Conservation (phyloP, 2,329 filamentous ascomycete genomes). For the Neofusicoccum sp. region DNA sequence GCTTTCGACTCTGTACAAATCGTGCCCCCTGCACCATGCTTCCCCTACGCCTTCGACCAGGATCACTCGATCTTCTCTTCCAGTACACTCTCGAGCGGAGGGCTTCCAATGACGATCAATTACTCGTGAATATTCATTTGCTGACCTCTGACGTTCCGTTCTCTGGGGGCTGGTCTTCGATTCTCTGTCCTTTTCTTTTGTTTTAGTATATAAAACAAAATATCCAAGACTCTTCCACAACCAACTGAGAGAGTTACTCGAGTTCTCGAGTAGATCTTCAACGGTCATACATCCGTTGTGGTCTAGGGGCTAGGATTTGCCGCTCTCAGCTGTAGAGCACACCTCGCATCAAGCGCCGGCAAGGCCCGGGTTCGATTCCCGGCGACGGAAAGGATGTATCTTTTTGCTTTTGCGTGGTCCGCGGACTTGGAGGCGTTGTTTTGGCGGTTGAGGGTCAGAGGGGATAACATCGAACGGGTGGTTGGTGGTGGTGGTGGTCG, state of each 20-base stretch:
- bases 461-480: not conserved
- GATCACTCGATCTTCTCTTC: too few relatives aligned
- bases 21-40: too few relatives aligned
- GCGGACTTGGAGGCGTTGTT: not conserved
- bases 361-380: conserved; percentile 16
- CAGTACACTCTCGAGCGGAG: too few relatives aligned
- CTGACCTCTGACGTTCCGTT: too few relatives aligned
- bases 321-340: conserved; percentile 3
- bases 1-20: too few relatives aligned
- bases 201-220: not conserved
- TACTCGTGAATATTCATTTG: too few relatives aligned
- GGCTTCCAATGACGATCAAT: too few relatives aligned
- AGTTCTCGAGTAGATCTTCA: not conserved
- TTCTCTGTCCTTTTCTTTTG: too few relatives aligned
- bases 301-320: conserved; percentile 17
- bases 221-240: accelerated
- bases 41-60: too few relatives aligned
- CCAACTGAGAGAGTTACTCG: conserved; percentile 1
- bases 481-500: not conserved
- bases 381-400: conserved; percentile 6
- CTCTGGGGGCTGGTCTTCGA: too few relatives aligned
- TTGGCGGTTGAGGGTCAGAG: not conserved
- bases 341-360: conserved; percentile 10
- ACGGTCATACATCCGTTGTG: conserved; percentile 6
- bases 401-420: not conserved